Evolutionary conservation across 2,329 filamentous ascomycete genomes (phyloP), one percentile per base, ranked within the genome.

Genomic region (Ophiostoma himal-ulmi): DNA sequence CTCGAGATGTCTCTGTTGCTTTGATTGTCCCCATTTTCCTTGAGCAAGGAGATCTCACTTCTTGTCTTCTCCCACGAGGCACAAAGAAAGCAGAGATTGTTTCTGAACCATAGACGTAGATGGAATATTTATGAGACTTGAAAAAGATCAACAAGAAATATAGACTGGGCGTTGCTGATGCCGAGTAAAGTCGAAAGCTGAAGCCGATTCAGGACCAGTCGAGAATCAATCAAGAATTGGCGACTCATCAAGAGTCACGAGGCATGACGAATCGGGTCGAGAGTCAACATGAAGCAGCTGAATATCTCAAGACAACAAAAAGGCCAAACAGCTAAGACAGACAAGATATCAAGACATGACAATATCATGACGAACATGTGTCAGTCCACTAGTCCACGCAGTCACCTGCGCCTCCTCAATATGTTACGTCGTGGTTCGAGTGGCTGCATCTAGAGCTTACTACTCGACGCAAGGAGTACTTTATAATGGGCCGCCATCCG

Each of bases 351-450:
- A 8, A 57, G 52, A 57, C 52, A 57, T 57, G 52, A 14, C 52
- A 57, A 57, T 57, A 57, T 57, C 52, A 57, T 57, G 52, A 26
- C 52, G 52, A 57, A 57, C 52, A 57, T 57, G 52, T 57, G 52
- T 57, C 52, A 57, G 52, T 26, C 52, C n/a, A 17, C 52, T 20
- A 14, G 41, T 17, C 37, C 41, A 44, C 30, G 52, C 52, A 57
- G 52, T 22, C 8, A 10, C n/a, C 52, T 57, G 52, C 22, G 52
- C 52, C 52, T 26, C 52, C 52, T 57, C n/a, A 26, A 26, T 57
- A 48, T 48, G 44, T 7, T n/a, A 20, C 20, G 14, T 26, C 26
- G 26, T 30, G 54, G 5, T 5, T 17, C 11, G 3, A 17, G 26
- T 34, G 57, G 26, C 57, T 34, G 26, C 26, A 36, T 30, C 22